Base-by-base conservation (phyloP, 2,329 filamentous ascomycete species). In the Monilinia fructigena region DNA sequence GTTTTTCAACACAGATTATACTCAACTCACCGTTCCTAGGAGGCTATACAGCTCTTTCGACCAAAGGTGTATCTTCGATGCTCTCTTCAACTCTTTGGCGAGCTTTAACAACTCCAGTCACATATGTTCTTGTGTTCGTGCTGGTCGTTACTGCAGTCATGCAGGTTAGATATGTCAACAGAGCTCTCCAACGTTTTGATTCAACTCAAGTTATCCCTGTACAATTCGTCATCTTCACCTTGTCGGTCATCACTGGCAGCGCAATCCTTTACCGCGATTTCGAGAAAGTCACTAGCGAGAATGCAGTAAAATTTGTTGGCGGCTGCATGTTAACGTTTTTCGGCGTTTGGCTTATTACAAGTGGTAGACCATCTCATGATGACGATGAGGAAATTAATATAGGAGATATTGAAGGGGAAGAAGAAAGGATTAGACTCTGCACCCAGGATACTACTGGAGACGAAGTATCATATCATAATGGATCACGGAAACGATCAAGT, bases 151-250 rank as follows among this genome's bases (percentile, higher is more conserved):
- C 94, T 1, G 95, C 95, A 8, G 82, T 99, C 68, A 93, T 98
- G 90, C 95, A 99, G 79, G 94, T 99, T 73, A 94, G 92, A 76
- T 99, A 98, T 76, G 86, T 99, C 76, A 99, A 98, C 80, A 91
- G 86, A 62, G 89, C 89, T 1, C 82, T 99, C 63, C 93, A 97
- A 76, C 88, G 91, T 56, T 99, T 98, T 80, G 92, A 97, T 77
- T 97, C 95, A 8, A 99, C 95, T 0, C 93, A 97, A 77, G 95
- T 99, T 72, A 99, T 99, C 70, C 95, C 95, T 0, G 95, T 95
- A 18, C 95, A 99, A 75, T 99, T 99, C 73, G 95, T 99, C 60
- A 86, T 96, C 70, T 99, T 99, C 77, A 99, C 95, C 0, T 83
- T 99, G 10, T 96, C 91, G 7, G 95, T 98, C 69, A 98, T 99